A percentile compares a stretch with the other conserved stretches of the same genome.
Evolutionary conservation across 139 green algal genomes (phyloP).

Genomic region (Chlorella sp.): DNA sequence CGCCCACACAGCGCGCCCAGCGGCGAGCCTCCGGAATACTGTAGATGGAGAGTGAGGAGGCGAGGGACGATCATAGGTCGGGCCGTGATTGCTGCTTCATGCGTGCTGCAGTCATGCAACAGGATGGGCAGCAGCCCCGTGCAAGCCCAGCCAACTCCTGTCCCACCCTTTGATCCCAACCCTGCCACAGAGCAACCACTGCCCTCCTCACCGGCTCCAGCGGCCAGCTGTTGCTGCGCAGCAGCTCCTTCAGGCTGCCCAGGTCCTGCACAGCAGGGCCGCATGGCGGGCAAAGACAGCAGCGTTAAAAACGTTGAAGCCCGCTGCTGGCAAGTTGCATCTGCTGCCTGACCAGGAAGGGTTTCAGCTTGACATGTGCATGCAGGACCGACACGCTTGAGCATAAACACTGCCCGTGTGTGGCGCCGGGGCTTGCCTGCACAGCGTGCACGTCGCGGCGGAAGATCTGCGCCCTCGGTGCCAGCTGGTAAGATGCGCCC

Average conservation of each 20-base stretch:
- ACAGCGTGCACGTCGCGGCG: constrained; percentile 56
- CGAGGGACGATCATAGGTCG: not conserved
- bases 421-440: no score
- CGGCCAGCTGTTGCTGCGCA: constrained; percentile 72
- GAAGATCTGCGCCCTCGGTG: constrained; percentile 72
- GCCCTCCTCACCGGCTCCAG: constrained; percentile 32
- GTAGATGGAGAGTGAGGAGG: not conserved
- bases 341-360: no score
- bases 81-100: not conserved
- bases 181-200: no score
- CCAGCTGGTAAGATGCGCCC: constrained; percentile 64
- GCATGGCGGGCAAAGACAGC: no score
- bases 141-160: not conserved
- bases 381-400: no score
- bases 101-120: not conserved
- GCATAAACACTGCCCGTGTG: no score
- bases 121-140: not conserved
- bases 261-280: no score
- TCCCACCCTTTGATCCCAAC: no score
- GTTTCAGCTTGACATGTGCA: no score
- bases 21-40: constrained; percentile 33
- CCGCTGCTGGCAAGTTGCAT: no score
- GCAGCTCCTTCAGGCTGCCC: constrained; percentile 30
- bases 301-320: no score
- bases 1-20: constrained; percentile 65